Evolutionary conservation across 1,139 yeast genomes (phyloP).

Genomic region (Debaryomyces robertsiae): DNA sequence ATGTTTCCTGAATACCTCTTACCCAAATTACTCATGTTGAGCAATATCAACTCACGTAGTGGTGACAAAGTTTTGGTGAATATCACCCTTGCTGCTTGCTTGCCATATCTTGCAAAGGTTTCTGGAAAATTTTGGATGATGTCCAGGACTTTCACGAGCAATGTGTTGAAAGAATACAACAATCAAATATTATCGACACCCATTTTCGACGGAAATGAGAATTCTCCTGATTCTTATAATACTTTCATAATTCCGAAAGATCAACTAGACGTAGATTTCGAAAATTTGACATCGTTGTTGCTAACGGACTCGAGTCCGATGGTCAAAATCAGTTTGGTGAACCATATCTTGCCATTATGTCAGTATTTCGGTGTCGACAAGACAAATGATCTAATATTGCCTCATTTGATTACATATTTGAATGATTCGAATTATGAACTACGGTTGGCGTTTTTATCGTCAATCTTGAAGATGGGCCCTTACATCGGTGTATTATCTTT

Average conservation of each 20-base stretch:
- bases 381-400: conserved; percentile 83
- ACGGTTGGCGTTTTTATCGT: conserved; percentile 68
- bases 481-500: conserved; percentile 79
- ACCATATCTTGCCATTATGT: conserved; percentile 73
- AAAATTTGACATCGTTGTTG: conserved; percentile 61
- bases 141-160: conserved; percentile 56
- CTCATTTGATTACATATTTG: conserved; percentile 88
- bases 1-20: conserved; percentile 80
- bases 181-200: conserved; percentile 13
- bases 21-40: conserved; percentile 62
- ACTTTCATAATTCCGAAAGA: conserved; percentile 30
- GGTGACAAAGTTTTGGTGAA: conserved; percentile 49
- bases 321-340: conserved; percentile 71
- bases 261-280: conserved; percentile 50
- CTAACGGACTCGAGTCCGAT: conserved; percentile 68
- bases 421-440: conserved; percentile 76
- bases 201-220: conserved; percentile 10
- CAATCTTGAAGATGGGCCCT: conserved; percentile 78
- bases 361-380: conserved; percentile 83
- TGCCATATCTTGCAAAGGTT: conserved; percentile 68
- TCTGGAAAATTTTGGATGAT: conserved; percentile 68
- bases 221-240: conserved; percentile 14
- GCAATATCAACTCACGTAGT: conserved; percentile 33
- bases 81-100: conserved; percentile 67
- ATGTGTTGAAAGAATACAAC: conserved; percentile 19